These are phyloP conservation scores for Suillus cothurnatus DNA, from an alignment of 768 basidiomycete genomes.

Conservation along the genomic window DNA sequence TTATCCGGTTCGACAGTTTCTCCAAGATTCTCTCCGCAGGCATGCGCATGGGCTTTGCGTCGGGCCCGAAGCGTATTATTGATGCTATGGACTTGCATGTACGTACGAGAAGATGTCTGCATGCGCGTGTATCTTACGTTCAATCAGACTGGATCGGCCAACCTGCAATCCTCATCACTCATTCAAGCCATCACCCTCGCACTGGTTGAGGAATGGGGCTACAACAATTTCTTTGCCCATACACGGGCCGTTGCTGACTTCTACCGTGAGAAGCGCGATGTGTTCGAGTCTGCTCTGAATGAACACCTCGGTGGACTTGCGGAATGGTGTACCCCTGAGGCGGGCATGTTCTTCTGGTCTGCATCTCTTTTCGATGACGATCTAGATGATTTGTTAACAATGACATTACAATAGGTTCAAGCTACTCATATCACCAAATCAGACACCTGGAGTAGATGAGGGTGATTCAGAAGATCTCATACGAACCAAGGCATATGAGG, in stretches of 20 bases:
- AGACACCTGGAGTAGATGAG: slow-evolving; percentile 33
- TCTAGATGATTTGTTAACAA: slow-evolving; percentile 19
- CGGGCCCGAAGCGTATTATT: slow-evolving; percentile 70
- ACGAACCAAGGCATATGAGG: slow-evolving; percentile 70
- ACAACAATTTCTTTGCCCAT: slow-evolving; percentile 73
- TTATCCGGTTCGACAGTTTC: slow-evolving; percentile 87
- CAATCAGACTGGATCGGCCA: slow-evolving; percentile 62
- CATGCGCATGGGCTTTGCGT: slow-evolving; percentile 79
- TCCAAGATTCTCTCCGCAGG: slow-evolving; percentile 82
- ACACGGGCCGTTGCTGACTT: slow-evolving; percentile 68
- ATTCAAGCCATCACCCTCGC: slow-evolving; percentile 63
- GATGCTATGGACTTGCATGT: slow-evolving; percentile 73
- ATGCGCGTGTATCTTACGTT: slow-evolving; percentile 14
- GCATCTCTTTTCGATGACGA: slow-evolving; percentile 26
- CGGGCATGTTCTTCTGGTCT: slow-evolving; percentile 91
- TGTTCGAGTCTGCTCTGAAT: slow-evolving; percentile 76
- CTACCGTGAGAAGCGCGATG: slow-evolving; percentile 71
- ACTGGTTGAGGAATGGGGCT: slow-evolving; percentile 72
- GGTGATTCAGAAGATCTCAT: slow-evolving; percentile 78
- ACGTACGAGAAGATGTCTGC: slow-evolving; percentile 32
- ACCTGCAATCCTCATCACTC: slow-evolving; percentile 66
- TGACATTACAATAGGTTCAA: slow-evolving; percentile 58
- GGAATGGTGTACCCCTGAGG: slow-evolving; percentile 69
- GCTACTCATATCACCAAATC: slow-evolving; percentile 46
- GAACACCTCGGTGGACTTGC: slow-evolving; percentile 78